Evolutionary conservation across 163 green algal genomes (phyloP), one percentile per base, ranked within the genome.

Genomic region (Scenedesmus sp.): DNA sequence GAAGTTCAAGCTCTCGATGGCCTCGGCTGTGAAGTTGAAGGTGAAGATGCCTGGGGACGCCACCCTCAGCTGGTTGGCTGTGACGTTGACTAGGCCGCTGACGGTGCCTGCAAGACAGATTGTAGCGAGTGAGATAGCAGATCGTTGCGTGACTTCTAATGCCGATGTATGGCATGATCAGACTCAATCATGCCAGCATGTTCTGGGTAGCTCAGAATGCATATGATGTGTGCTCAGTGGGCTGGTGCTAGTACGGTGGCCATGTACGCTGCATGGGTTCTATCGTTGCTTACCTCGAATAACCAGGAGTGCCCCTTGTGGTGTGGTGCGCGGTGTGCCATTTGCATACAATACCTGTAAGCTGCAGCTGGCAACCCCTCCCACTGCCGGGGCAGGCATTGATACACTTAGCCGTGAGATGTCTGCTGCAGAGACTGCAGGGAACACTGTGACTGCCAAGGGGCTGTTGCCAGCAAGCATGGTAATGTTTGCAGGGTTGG

Each of bases 1-100:
- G 76, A 91, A 81, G 10, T 18, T 81, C 10, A 91, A 1, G 22
- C 26, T 33, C 40, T 91, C 70, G 10, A 86, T 56, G 6, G 86
- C 86, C 9, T 22, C 24, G 2, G 53, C 51, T n/a, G 86, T 80
- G 70, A 81, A 56, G 24, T 43, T 79, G 53, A 73, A 70, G 0
- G 51, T 65, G 51, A 72, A 91, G 18, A 70, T 10, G n/a, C 86
- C 86, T 20, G 76, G 37, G 3, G n/a, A 13, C 26, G 33, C 2
- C 4, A 40, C 10, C 22, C 0, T 89, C 43, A 89, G 49, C 65
- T 49, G 40, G 15, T 3, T 20, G 2, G 73, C 15, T 16, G 68
- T 46, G 12, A 83, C 4, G 44, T 83, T 89, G 12, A 24, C 44
- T 0, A 37, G 0, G 30, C 85, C 85, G 24, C 43, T 89, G 15